A percentile compares a stretch with the other conserved stretches of the same genome.
These are phyloP conservation scores for Ophiostoma sp. DNA, from an alignment of 2,329 filamentous ascomycete species.

Conservation along the genomic window DNA sequence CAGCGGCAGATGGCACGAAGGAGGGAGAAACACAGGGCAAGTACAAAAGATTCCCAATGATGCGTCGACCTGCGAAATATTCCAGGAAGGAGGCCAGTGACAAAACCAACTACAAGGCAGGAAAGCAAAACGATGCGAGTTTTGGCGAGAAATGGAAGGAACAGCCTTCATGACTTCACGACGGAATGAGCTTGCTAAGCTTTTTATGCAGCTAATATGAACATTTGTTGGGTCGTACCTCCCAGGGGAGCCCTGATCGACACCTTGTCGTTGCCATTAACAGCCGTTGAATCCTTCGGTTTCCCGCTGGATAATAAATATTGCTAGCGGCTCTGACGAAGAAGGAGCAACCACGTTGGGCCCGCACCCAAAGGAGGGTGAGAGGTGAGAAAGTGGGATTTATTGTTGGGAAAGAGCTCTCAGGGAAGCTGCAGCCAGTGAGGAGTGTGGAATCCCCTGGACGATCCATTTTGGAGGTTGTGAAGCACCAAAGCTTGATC, in stretches of 20 bases:
- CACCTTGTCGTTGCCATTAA: background rate
- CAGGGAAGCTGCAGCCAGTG: background rate
- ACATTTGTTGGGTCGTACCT: background rate
- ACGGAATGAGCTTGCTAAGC: background rate
- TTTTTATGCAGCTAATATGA: background rate
- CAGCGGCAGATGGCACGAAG: slow-evolving; percentile 3
- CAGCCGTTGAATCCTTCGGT: background rate
- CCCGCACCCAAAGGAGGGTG: background rate
- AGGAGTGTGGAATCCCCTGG: background rate
- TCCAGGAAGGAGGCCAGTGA: background rate
- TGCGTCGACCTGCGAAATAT: background rate
- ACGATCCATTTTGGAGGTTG: background rate
- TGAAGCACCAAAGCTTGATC: background rate
- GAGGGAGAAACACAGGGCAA: background rate
- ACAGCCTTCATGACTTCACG: background rate
- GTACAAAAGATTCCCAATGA: background rate
- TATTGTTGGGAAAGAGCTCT: background rate
- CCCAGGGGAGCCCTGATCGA: background rate
- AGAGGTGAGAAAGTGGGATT: background rate
- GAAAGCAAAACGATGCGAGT: background rate
- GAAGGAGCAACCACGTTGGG: background rate
- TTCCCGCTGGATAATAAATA: background rate
- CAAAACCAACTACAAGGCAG: background rate
- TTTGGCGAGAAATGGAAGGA: background rate
- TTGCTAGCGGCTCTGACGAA: background rate